A percentile compares a stretch with the other conserved stretches of the same genome.
These are phyloP conservation scores for Meyerozyma elateridarum DNA, from an alignment of 1,139 yeast species.

Conservation along the genomic window DNA sequence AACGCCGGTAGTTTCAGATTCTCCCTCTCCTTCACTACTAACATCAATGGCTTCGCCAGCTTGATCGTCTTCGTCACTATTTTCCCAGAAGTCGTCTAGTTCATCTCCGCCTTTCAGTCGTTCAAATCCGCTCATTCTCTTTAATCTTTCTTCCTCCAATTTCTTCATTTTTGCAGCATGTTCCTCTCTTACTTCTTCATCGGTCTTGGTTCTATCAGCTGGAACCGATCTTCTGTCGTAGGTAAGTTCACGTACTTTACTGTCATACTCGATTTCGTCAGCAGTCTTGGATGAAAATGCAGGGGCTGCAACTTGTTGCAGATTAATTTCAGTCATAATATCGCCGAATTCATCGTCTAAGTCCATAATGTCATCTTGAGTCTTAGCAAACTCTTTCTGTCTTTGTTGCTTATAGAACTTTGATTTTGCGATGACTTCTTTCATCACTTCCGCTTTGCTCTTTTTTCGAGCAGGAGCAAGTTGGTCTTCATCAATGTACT, in stretches of 20 bases:
- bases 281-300: conserved; percentile 28
- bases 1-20: conserved; percentile 12
- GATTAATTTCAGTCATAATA: conserved; percentile 56
- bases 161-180: conserved; percentile 61
- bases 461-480: conserved; percentile 55
- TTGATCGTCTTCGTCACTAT: conserved; percentile 16
- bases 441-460: conserved; percentile 93
- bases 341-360: conserved; percentile 78
- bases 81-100: conserved; percentile 51
- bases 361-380: conserved; percentile 66
- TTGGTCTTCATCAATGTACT: conserved; percentile 29
- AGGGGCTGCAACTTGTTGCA: conserved; percentile 14
- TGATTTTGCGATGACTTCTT: conserved; percentile 92
- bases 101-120: conserved; percentile 66
- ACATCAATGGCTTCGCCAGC: conserved; percentile 14
- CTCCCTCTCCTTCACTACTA: conserved; percentile 18
- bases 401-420: conserved; percentile 86
- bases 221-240: conserved; percentile 90
- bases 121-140: conserved; percentile 78
- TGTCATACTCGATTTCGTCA: conserved; percentile 64
- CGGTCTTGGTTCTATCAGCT: conserved; percentile 93
- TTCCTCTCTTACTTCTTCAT: conserved; percentile 73
- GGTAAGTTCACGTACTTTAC: conserved; percentile 70
- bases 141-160: conserved; percentile 70
- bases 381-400: conserved; percentile 69